Conservation (phyloP, 768 basidiomycete species). For the Solioccasus polychromus region DNA sequence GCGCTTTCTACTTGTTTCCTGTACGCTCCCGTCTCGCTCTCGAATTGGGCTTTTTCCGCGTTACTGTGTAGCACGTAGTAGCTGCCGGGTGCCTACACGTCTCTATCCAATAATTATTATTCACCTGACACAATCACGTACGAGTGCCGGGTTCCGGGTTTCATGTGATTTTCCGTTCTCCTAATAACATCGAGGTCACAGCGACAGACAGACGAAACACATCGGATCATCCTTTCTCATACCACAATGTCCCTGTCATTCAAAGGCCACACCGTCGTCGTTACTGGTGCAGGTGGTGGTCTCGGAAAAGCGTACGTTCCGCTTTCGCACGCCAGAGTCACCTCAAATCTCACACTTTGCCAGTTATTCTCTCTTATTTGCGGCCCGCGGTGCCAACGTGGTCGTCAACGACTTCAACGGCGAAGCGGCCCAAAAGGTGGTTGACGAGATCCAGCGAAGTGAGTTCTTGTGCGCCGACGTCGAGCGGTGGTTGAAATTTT, state of each 20-base stretch:
- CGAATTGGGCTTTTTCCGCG: conserved; percentile 22
- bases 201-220: neutral
- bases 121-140: too few relatives aligned
- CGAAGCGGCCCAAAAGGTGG: conserved; percentile 87
- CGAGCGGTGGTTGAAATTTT: neutral
- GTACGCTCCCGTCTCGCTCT: conserved; percentile 30
- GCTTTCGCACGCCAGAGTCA: too few relatives aligned
- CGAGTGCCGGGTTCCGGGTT: too few relatives aligned
- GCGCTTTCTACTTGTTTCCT: conserved; percentile 30
- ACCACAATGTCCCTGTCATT: conserved; percentile 56
- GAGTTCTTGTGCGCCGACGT: conserved; percentile 13
- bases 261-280: conserved; percentile 85
- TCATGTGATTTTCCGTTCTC: conserved; percentile 7
- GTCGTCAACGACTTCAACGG: conserved; percentile 94
- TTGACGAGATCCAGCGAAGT: conserved; percentile 85
- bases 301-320: conserved; percentile 81
- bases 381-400: conserved; percentile 89
- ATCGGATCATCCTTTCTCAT: neutral
- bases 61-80: conserved; percentile 34
- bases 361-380: conserved; percentile 90
- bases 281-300: conserved; percentile 96
- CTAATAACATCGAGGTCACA: neutral
- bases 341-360: too few relatives aligned
- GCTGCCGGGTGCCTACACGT: conserved; percentile 33
- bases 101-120: conserved; percentile 27